phyloP scores from a whole-genome alignment of 148 eudicot genomes.

The Persicaria tinctoria region DNA sequence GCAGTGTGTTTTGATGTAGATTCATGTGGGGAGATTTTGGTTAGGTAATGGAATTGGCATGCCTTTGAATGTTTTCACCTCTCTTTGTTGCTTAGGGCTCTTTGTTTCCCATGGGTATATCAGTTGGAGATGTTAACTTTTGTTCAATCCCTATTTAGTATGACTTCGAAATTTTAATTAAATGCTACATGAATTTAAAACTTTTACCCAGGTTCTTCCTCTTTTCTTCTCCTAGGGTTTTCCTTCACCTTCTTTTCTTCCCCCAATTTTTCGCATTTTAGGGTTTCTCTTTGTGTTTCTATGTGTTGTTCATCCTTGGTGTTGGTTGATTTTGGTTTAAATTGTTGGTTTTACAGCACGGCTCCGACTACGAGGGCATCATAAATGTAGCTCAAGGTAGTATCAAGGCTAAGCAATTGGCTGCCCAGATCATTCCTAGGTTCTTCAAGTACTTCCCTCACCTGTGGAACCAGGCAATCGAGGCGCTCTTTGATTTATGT shows the following conservation, averaged over 20 bases:
- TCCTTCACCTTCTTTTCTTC: not conserved
- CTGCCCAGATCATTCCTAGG: slow-evolving; percentile 95
- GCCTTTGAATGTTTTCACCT: no score
- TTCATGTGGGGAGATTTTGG: no score
- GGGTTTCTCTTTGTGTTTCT: not conserved
- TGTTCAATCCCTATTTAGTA: no score
- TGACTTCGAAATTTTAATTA: no score
- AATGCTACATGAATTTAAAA: no score
- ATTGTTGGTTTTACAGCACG: slow-evolving; percentile 30
- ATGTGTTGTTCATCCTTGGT: not conserved
- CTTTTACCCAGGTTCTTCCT: slow-evolving; percentile 61
- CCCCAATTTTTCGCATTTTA: not conserved
- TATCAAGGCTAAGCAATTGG: slow-evolving; percentile 74
- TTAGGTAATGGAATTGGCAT: no score
- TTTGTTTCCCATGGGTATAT: no score
- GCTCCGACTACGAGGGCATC: slow-evolving; percentile 62
- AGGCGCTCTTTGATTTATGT: slow-evolving; percentile 83
- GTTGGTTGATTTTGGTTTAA: not conserved
- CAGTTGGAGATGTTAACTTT: no score
- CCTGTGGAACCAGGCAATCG: slow-evolving; percentile 46
- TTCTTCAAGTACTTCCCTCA: slow-evolving; percentile 78
- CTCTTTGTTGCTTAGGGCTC: no score
- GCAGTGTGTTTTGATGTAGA: no score
- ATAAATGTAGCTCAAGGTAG: slow-evolving; percentile 58
- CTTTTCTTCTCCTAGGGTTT: slow-evolving; percentile 23